A percentile compares a stretch with the other conserved stretches of the same genome.
phyloP scores from a whole-genome alignment of 2,329 filamentous ascomycete species.

The Colletotrichum endophyticum region DNA sequence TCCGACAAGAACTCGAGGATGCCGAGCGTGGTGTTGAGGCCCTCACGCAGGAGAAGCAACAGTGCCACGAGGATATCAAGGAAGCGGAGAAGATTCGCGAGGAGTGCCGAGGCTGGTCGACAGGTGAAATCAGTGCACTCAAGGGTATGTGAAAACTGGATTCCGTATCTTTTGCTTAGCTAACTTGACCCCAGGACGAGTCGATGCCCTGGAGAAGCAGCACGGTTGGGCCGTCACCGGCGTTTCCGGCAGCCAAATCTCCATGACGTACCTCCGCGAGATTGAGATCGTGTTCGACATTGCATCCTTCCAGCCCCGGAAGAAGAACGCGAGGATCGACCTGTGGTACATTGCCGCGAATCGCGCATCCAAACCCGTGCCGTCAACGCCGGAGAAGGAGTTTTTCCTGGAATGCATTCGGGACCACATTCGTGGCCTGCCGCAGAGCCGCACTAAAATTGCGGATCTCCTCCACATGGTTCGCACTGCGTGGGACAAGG shows the following conservation, averaged over 20 bases:
- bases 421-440: constrained; percentile 67
- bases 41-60: constrained; percentile 69
- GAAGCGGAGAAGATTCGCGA: constrained; percentile 85
- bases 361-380: constrained; percentile 56
- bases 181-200: constrained; percentile 61
- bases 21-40: constrained; percentile 70
- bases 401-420: constrained; percentile 79
- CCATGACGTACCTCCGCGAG: constrained; percentile 75
- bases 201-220: constrained; percentile 67
- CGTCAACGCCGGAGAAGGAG: constrained; percentile 69
- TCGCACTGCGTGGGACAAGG: constrained; percentile 69
- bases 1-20: constrained; percentile 70
- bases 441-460: constrained; percentile 62
- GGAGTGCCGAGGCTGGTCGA: constrained; percentile 88
- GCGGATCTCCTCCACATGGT: constrained; percentile 64
- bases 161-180: constrained; percentile 20
- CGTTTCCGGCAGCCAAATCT: constrained; percentile 65
- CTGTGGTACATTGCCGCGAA: constrained; percentile 72
- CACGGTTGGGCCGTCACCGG: constrained; percentile 77
- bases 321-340: constrained; percentile 63
- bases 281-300: constrained; percentile 77
- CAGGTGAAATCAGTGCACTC: constrained; percentile 78
- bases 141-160: constrained; percentile 61
- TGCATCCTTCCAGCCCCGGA: constrained; percentile 57
- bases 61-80: constrained; percentile 75